Conservation (phyloP, 1,284 basidiomycete genomes). For the Melampsora larici-populina region DNA sequence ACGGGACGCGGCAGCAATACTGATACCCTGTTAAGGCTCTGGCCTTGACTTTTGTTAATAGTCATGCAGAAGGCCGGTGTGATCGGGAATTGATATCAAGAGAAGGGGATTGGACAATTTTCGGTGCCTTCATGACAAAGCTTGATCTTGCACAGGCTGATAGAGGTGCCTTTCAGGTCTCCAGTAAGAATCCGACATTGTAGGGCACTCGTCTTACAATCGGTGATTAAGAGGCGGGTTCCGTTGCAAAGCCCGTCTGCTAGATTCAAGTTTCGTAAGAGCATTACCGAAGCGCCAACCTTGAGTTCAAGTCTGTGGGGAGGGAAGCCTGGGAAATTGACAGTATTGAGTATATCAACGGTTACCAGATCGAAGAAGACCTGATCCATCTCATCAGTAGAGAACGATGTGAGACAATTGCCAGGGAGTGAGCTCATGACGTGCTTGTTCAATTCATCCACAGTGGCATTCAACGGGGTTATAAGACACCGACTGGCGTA, state of each 20-base stretch:
- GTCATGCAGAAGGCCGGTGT: too few relatives aligned
- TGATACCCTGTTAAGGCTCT: neutral
- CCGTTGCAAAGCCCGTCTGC: conserved; percentile 56
- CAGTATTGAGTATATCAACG: neutral
- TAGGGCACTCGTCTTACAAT: neutral
- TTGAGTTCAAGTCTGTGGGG: neutral
- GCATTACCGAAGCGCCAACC: conserved; percentile 53
- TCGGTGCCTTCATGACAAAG: neutral
- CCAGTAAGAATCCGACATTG: neutral
- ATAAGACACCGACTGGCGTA: too few relatives aligned
- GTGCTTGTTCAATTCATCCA: too few relatives aligned
- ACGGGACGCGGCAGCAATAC: neutral
- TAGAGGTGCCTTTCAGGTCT: neutral
- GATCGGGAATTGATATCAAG: conserved; percentile 5
- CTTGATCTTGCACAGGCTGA: neutral
- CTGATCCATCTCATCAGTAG: too few relatives aligned
- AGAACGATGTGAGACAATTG: too few relatives aligned
- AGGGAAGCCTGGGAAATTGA: conserved; percentile 10
- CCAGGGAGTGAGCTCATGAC: too few relatives aligned
- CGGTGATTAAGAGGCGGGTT: conserved; percentile 49
- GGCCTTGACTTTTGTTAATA: too few relatives aligned
- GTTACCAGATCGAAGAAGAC: too few relatives aligned
- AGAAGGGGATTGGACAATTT: conserved; percentile 46
- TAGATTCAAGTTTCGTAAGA: conserved; percentile 54
- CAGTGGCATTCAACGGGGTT: too few relatives aligned